Conservation (phyloP, 176 grass and related monocot species). For the Zea luxurians region DNA sequence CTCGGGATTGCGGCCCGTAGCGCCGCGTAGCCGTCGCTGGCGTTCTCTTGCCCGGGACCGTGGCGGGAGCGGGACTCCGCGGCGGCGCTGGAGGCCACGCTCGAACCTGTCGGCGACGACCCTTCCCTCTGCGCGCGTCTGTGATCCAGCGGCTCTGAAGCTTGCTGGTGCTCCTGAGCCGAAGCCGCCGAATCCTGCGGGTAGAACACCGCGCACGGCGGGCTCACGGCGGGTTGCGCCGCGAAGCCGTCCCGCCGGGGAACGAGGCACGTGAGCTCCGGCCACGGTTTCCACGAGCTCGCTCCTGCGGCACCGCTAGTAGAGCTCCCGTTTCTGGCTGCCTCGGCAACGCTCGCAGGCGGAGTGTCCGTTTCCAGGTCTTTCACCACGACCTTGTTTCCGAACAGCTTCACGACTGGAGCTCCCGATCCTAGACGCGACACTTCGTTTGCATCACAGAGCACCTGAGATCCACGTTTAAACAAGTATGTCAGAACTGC, state of each 20-base stretch:
- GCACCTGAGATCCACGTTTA: slow-evolving; percentile 36
- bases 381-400: slow-evolving; percentile 52
- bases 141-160: slow-evolving; percentile 22
- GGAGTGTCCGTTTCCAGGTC: slow-evolving; percentile 25
- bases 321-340: slow-evolving; percentile 6
- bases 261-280: slow-evolving; percentile 45
- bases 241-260: slow-evolving; percentile 38
- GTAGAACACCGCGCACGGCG: slow-evolving; percentile 48
- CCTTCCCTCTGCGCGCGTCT: slow-evolving; percentile 52
- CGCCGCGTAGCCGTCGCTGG: slow-evolving; percentile 19
- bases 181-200: slow-evolving; percentile 19
- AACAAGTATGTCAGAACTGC: not conserved
- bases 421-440: too few species aligned
- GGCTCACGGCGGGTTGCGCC: slow-evolving; percentile 10
- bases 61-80: slow-evolving; percentile 30
- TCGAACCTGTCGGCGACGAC: slow-evolving; percentile 61
- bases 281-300: slow-evolving; percentile 50
- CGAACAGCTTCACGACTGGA: slow-evolving; percentile 66
- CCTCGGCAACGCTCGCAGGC: not conserved
- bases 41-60: slow-evolving; percentile 18
- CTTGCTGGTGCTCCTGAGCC: slow-evolving; percentile 26
- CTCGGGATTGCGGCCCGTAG: not conserved
- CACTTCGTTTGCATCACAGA: slow-evolving; percentile 36
- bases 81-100: slow-evolving; percentile 36
- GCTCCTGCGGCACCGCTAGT: not conserved